These are phyloP conservation scores for Cubamyces sp. DNA, from an alignment of 768 basidiomycete species.

Conservation along the genomic window DNA sequence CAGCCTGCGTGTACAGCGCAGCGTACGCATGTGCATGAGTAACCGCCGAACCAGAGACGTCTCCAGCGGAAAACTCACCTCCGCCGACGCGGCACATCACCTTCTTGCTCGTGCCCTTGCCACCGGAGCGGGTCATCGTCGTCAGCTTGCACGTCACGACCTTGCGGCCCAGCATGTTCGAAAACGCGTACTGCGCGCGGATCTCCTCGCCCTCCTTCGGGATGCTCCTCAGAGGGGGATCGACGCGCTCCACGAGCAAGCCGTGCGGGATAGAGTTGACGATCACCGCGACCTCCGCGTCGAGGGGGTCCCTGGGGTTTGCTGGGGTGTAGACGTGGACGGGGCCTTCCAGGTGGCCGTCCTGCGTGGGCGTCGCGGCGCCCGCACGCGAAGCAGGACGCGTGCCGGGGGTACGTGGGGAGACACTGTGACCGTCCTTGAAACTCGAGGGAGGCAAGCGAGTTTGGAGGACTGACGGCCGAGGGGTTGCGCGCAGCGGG, in stretches of 20 bases:
- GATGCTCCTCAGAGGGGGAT: slow-evolving; percentile 67
- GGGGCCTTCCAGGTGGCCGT: slow-evolving; percentile 44
- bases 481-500: slow-evolving; percentile 57
- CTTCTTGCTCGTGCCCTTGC: slow-evolving; percentile 66
- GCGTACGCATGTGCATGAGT: neutral
- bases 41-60: slow-evolving; percentile 2
- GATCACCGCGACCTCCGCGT: slow-evolving; percentile 73
- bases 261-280: slow-evolving; percentile 81
- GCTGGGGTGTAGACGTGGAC: slow-evolving; percentile 65
- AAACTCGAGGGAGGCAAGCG: slow-evolving; percentile 74
- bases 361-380: slow-evolving; percentile 61
- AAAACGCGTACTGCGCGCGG: slow-evolving; percentile 83
- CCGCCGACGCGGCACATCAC: slow-evolving; percentile 92
- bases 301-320: slow-evolving; percentile 79
- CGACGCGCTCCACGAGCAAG: slow-evolving; percentile 76
- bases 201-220: slow-evolving; percentile 80
- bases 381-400: slow-evolving; percentile 69
- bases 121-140: slow-evolving; percentile 64
- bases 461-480: slow-evolving; percentile 42
- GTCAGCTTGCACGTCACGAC: slow-evolving; percentile 80
- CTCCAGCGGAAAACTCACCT: slow-evolving; percentile 49
- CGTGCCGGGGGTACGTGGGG: slow-evolving; percentile 57
- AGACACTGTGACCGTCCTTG: slow-evolving; percentile 51
- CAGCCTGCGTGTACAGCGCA: slow-evolving; percentile 53
- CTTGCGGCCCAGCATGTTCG: slow-evolving; percentile 72